Evolutionary conservation across 805 yeast species (phyloP).

Genomic region (Debaryomyces hansenii): DNA sequence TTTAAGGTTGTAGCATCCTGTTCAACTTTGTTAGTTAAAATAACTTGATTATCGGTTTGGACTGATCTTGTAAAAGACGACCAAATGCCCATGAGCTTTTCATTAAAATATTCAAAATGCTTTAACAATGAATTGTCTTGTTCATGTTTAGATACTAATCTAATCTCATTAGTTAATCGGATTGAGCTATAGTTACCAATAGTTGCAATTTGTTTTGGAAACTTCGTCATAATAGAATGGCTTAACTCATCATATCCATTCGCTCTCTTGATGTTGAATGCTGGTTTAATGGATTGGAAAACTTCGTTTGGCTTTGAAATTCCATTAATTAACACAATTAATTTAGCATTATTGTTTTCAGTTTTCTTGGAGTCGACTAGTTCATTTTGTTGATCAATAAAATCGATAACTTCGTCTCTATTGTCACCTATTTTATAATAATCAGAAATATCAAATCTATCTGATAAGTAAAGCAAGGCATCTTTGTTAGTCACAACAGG

Average conservation of each 20-base stretch:
- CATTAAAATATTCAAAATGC: slow-evolving; percentile 28
- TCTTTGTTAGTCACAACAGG: slow-evolving; percentile 14
- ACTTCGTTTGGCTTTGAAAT: slow-evolving; percentile 27
- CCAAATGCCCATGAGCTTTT: slow-evolving; percentile 39
- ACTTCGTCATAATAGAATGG: slow-evolving; percentile 12
- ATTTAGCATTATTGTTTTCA: slow-evolving; percentile 18
- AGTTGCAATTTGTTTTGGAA: slow-evolving; percentile 18
- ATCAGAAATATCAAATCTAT: slow-evolving; percentile 42
- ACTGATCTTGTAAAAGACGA: slow-evolving; percentile 18
- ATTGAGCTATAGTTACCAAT: slow-evolving; percentile 6
- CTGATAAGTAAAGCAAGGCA: slow-evolving; percentile 46
- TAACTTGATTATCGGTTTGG: slow-evolving; percentile 10
- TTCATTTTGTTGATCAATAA: slow-evolving; percentile 18
- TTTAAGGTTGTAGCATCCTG: slow-evolving; percentile 25
- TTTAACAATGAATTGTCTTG: slow-evolving; percentile 5
- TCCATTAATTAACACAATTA: slow-evolving; percentile 44
- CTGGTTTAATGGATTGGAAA: slow-evolving; percentile 18
- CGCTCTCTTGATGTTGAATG: slow-evolving; percentile 17
- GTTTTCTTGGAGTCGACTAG: not conserved
- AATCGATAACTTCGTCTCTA: slow-evolving; percentile 22
- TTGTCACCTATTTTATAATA: slow-evolving; percentile 32
- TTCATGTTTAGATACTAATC: slow-evolving; percentile 12
- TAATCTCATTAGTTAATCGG: slow-evolving; percentile 26
- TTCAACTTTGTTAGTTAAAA: slow-evolving; percentile 6
- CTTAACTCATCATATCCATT: not conserved